A percentile compares a stretch with the other conserved stretches of the same genome.
Evolutionary conservation across 2,329 filamentous ascomycete species (phyloP).

Genomic region (Xylaria sp.): DNA sequence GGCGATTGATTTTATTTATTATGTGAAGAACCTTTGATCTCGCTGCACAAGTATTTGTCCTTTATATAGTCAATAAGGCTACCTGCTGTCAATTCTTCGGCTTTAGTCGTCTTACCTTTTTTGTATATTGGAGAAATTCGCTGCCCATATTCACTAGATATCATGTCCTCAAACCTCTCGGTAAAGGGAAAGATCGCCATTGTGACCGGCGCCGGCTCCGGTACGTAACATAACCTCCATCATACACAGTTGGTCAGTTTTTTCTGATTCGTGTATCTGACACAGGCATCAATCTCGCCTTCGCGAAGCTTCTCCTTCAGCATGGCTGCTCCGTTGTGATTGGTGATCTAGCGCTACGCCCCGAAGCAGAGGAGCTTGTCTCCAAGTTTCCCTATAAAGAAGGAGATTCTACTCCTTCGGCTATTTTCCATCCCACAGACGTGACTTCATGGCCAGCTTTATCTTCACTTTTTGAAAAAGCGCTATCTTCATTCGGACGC

Average conservation of each 20-base stretch:
- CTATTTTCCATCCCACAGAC: neutral
- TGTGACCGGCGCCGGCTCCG: neutral
- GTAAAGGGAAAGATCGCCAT: neutral
- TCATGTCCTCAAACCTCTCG: neutral
- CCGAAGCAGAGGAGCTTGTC: neutral
- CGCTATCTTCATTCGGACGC: neutral
- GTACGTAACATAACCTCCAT: neutral
- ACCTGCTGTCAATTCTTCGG: too few species aligned
- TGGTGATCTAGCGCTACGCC: neutral
- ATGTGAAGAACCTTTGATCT: too few species aligned
- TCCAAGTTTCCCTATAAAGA: neutral
- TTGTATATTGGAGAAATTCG: too few species aligned
- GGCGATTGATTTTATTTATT: too few species aligned
- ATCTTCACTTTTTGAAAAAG: neutral
- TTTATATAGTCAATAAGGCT: too few species aligned
- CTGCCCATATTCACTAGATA: neutral
- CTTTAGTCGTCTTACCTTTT: too few species aligned
- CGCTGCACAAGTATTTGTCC: too few species aligned
- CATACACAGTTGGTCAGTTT: neutral
- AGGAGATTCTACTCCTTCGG: neutral
- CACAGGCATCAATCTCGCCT: neutral
- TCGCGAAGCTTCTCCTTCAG: neutral
- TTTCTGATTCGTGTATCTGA: neutral
- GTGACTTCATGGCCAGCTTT: neutral
- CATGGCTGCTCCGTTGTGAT: neutral